Evolutionary conservation across 176 grass and related monocot genomes (phyloP).

Genomic region (Oryza meyeriana): DNA sequence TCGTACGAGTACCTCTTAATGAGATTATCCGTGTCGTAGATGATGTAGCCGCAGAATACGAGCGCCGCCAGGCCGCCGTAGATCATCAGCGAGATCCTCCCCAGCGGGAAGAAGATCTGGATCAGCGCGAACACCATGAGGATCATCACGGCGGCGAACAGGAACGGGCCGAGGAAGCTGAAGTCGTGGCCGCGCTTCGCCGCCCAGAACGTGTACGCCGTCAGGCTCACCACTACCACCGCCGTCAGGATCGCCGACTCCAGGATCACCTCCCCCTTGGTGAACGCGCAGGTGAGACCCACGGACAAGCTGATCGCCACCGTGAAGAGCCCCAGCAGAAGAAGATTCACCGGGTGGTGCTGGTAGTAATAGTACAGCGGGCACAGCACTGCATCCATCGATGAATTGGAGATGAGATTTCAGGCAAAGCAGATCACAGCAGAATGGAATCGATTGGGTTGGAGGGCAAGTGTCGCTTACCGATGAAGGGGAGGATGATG

Average conservation of each 20-base stretch:
- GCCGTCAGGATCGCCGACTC: constrained; percentile 79
- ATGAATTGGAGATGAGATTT: neutral
- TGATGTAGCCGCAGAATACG: constrained; percentile 87
- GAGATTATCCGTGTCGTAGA: constrained; percentile 95
- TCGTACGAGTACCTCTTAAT: constrained; percentile 92
- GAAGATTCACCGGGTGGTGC: constrained; percentile 67
- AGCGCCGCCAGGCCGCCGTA: constrained; percentile 73
- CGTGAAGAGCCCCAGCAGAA: constrained; percentile 79
- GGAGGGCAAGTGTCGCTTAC: neutral
- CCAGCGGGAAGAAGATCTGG: constrained; percentile 80
- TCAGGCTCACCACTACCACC: constrained; percentile 84
- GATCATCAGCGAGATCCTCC: constrained; percentile 62
- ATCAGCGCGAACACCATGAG: constrained; percentile 83
- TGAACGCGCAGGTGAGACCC: constrained; percentile 84
- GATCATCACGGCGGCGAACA: constrained; percentile 74
- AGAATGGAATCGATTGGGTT: neutral
- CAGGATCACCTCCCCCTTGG: constrained; percentile 72
- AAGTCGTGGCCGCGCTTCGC: constrained; percentile 77
- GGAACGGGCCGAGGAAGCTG: constrained; percentile 85
- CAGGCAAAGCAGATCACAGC: neutral
- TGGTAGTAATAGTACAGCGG: constrained; percentile 91
- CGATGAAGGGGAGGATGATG: constrained; percentile 86
- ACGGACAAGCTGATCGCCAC: constrained; percentile 86
- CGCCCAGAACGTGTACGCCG: constrained; percentile 92
- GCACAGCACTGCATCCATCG: constrained; percentile 66